Conservation (phyloP, 176 grass and related monocot genomes). For the Phyllostachys edulis region DNA sequence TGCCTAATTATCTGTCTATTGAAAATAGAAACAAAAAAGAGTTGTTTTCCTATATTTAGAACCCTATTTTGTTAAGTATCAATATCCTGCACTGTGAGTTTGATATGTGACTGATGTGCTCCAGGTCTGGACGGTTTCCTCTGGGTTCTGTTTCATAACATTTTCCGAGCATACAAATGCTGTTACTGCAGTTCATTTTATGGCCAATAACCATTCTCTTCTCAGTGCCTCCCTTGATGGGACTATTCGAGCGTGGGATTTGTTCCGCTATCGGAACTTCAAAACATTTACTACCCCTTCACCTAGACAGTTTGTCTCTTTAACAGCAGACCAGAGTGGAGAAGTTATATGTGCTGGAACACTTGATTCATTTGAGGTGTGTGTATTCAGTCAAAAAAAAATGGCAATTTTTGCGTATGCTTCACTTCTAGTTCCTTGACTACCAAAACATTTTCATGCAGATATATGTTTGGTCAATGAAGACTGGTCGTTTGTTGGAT, state of each 20-base stretch:
- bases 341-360: constrained; percentile 98
- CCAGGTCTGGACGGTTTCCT: constrained; percentile 92
- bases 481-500: constrained; percentile 96
- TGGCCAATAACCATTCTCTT: constrained; percentile 92
- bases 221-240: constrained; percentile 96
- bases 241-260: constrained; percentile 88
- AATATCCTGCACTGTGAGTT: neutral
- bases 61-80: neutral
- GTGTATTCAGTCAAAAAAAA: neutral
- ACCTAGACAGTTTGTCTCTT: constrained; percentile 92
- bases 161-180: constrained; percentile 94
- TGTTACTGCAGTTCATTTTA: constrained; percentile 92
- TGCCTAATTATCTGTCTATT: neutral
- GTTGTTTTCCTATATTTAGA: neutral
- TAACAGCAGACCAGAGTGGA: constrained; percentile 81
- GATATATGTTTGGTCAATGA: constrained; percentile 99
- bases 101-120: constrained; percentile 17
- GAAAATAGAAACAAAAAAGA: neutral
- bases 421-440: constrained; percentile 20
- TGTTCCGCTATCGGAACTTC: constrained; percentile 97
- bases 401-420: neutral
- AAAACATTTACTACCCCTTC: constrained; percentile 81
- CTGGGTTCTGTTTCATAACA: constrained; percentile 94
- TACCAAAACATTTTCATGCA: constrained; percentile 27
- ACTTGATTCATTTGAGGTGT: constrained; percentile 97